A percentile compares a stretch with the other conserved stretches of the same genome.
Evolutionary conservation across 176 grass and related monocot species (phyloP).

Genomic region (Leersia perrieri): DNA sequence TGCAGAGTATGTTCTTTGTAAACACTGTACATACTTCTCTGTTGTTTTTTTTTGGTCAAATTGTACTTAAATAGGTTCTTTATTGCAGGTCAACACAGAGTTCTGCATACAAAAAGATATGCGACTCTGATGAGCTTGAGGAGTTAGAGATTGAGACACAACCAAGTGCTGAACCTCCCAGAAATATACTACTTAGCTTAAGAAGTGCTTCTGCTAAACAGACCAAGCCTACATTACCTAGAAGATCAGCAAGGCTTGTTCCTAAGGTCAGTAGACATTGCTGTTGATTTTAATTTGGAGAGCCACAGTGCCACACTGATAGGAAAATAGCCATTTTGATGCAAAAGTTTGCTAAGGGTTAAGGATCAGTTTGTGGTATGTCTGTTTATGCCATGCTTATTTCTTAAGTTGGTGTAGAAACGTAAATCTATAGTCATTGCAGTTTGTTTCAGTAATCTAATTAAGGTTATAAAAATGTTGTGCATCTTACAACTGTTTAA

Average conservation of each 20-base stretch:
- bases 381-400: neutral
- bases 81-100: constrained; percentile 51
- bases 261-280: constrained; percentile 50
- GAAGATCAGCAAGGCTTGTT: constrained; percentile 65
- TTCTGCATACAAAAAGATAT: constrained; percentile 32
- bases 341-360: constrained; percentile 2
- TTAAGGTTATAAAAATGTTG: neutral
- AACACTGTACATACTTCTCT: constrained; percentile 4
- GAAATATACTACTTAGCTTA: constrained; percentile 60
- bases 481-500: too few species aligned
- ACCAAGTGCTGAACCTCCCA: constrained; percentile 46
- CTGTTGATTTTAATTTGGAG: constrained; percentile 3
- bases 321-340: neutral
- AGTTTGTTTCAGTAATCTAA: neutral
- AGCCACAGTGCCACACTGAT: neutral
- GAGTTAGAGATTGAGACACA: constrained; percentile 36
- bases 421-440: neutral
- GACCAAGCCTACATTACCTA: constrained; percentile 36
- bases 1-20: constrained; percentile 56
- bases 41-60: neutral
- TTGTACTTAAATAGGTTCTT: constrained; percentile 30
- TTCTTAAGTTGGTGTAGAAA: neutral
- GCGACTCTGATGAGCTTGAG: constrained; percentile 37
- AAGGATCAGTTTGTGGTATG: neutral
- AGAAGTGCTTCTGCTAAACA: constrained; percentile 62